A percentile compares a stretch with the other conserved stretches of the same genome.
These are phyloP conservation scores for Gossypium stocksii DNA, from an alignment of 345 rosid species.

Conservation along the genomic window DNA sequence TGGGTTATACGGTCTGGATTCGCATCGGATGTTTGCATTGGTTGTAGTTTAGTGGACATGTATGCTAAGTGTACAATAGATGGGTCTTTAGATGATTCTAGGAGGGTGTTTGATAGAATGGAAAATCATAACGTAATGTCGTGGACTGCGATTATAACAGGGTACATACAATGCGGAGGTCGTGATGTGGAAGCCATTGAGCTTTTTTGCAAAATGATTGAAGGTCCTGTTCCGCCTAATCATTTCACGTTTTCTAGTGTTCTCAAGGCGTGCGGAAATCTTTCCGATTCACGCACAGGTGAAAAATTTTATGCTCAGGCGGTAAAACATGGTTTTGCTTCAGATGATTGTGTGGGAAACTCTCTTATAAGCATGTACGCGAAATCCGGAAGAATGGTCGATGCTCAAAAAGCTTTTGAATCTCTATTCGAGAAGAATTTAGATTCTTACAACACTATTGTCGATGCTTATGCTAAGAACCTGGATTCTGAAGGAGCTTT, in stretches of 20 bases:
- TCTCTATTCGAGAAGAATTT: constrained; percentile 53
- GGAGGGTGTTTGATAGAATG: constrained; percentile 65
- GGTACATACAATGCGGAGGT: constrained; percentile 36
- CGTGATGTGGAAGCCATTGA: constrained; percentile 40
- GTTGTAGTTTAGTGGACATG: constrained; percentile 75
- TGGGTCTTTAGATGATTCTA: constrained; percentile 49
- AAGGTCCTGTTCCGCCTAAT: constrained; percentile 45
- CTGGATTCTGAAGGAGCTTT: constrained; percentile 42
- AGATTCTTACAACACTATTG: constrained; percentile 54
- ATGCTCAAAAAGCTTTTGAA: constrained; percentile 61
- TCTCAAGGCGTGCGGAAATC: constrained; percentile 61
- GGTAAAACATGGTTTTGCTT: constrained; percentile 49
- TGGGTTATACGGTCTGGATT: constrained; percentile 46
- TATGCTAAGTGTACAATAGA: constrained; percentile 51
- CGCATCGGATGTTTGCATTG: constrained; percentile 50
- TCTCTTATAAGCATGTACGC: constrained; percentile 63
- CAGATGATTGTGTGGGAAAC: constrained; percentile 57
- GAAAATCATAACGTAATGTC: constrained; percentile 58
- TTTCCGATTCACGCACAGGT: constrained; percentile 37
- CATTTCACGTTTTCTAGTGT: constrained; percentile 68
- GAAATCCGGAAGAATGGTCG: constrained; percentile 51
- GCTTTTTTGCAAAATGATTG: constrained; percentile 51
- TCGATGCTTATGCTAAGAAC: constrained; percentile 49
- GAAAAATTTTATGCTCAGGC: constrained; percentile 46
- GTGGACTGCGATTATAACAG: constrained; percentile 69